phyloP scores from a whole-genome alignment of 371 early-diverging fungal genomes.

The Basidiobolus meristosporus region DNA sequence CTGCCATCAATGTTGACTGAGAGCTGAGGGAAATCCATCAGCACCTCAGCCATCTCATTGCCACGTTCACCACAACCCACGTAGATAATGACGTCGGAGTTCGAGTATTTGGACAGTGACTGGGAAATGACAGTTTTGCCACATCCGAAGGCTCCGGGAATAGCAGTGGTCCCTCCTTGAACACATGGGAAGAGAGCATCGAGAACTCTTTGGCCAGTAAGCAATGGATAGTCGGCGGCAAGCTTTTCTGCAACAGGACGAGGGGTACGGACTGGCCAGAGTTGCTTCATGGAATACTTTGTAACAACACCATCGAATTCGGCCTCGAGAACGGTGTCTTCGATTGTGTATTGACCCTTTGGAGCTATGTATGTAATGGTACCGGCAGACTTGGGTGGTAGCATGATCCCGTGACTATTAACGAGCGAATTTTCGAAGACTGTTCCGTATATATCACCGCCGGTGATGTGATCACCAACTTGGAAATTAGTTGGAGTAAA shows the following conservation, averaged over 20 bases:
- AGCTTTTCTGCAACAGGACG: constrained; percentile 96
- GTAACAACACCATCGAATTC: constrained; percentile 85
- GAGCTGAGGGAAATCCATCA: constrained; percentile 99
- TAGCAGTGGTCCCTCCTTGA: constrained; percentile 99
- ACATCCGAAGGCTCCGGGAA: constrained; percentile 99
- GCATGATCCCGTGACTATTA: constrained; percentile 79
- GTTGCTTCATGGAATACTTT: constrained; percentile 89
- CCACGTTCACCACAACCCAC: constrained; percentile 99
- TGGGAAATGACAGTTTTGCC: constrained; percentile 99
- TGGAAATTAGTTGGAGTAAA: constrained; percentile 84
- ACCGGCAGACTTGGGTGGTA: constrained; percentile 90
- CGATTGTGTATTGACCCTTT: constrained; percentile 86
- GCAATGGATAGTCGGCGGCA: constrained; percentile 88
- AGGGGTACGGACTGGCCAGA: constrained; percentile 98
- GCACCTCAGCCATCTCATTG: constrained; percentile 99
- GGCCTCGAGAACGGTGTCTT: constrained; percentile 84
- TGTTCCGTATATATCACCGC: constrained; percentile 94
- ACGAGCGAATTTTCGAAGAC: constrained; percentile 96
- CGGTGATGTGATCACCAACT: constrained; percentile 92
- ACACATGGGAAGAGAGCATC: constrained; percentile 99
- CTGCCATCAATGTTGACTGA: constrained; percentile 54
- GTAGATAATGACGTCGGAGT: constrained; percentile 99
- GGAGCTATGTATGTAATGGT: constrained; percentile 92
- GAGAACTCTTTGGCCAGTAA: constrained; percentile 99
- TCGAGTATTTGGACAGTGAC: constrained; percentile 98